Evolutionary conservation across 2,329 filamentous ascomycete genomes (phyloP), one percentile per base, ranked within the genome.

Genomic region (Beauveria brongniartii): DNA sequence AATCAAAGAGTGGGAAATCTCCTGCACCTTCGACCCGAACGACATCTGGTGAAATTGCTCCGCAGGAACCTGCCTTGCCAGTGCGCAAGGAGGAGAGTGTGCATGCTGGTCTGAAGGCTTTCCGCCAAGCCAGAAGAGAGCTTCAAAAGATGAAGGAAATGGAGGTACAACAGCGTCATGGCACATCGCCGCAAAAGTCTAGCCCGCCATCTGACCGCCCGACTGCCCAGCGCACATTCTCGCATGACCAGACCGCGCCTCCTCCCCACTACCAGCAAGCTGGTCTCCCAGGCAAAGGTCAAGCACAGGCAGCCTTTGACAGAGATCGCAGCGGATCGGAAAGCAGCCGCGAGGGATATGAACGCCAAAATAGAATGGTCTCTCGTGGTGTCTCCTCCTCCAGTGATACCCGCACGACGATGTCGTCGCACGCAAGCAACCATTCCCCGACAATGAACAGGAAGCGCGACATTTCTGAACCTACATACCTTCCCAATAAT

Each of bases 261-360:
- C 79, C 78, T 1, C 68, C 78, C 14, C 69, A 74, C 9, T 79
- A 81, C 65, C 75, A 77, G 61, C 77, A 77, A 10, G 71, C 66
- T 68, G 24, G 68, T 63, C 24, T 75, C 72, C 5, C 68, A 68
- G 30, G 68, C 68, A 18, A 66, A 58, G 14, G 62, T 72, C 3
- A 69, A 71, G 34, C 65, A 65, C 3, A 69, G 71, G 26, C 65
- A 65, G 68, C 72, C 24, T 74, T 74, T 0, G 80, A 82, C 48
- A 75, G 81, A 10, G 77, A 83, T 48, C 74, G 82, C 47, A 84
- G 82, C 64, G 80, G 81, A 37, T 84, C 82, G 0, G 81, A 84
- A 24, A 74, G 80, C 3, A 83, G 81, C 69, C 77, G 71, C n/a
- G 74, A 74, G 30, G 73, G 73, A 10, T 70, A 78, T 3, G 74